Evolutionary conservation across 1,139 yeast genomes (phyloP).

Genomic region (Hyphopichia khmerensis): DNA sequence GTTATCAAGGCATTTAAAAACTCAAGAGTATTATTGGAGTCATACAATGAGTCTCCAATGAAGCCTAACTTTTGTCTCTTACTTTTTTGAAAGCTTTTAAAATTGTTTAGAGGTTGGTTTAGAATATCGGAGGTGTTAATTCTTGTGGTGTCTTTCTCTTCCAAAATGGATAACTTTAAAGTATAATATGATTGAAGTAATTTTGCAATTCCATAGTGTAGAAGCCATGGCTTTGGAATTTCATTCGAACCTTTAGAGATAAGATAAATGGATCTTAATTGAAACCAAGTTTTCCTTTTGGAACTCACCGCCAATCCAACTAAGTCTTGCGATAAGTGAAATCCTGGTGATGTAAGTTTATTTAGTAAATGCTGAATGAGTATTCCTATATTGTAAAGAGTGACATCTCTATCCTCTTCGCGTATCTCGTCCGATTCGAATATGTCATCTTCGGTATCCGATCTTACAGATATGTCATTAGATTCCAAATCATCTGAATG

Average conservation of each 20-base stretch:
- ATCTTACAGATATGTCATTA: slow-evolving; percentile 4
- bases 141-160: slow-evolving; percentile 1
- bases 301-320: slow-evolving; percentile 15
- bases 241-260: slow-evolving; percentile 7
- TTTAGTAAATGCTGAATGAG: slow-evolving; percentile 21
- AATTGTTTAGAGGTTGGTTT: not conserved
- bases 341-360: slow-evolving; percentile 14
- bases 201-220: slow-evolving; percentile 27
- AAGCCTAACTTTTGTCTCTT: slow-evolving; percentile 22
- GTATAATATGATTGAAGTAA: slow-evolving; percentile 26
- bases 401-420: slow-evolving; percentile 9
- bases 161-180: slow-evolving; percentile 10
- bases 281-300: slow-evolving; percentile 25
- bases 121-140: not conserved
- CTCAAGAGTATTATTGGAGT: slow-evolving; percentile 15
- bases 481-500: not conserved
- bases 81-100: slow-evolving; percentile 4
- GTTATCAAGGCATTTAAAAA: slow-evolving; percentile 20
- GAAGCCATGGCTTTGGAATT: slow-evolving; percentile 31
- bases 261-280: slow-evolving; percentile 22
- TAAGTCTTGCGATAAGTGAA: slow-evolving; percentile 17
- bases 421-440: too few relatives aligned
- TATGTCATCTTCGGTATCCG: slow-evolving; percentile 8
- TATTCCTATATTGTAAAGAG: slow-evolving; percentile 19
- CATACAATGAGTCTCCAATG: slow-evolving; percentile 15